Conservation (phyloP, 1,139 yeast genomes). For the Sugiyamaella novakii region DNA sequence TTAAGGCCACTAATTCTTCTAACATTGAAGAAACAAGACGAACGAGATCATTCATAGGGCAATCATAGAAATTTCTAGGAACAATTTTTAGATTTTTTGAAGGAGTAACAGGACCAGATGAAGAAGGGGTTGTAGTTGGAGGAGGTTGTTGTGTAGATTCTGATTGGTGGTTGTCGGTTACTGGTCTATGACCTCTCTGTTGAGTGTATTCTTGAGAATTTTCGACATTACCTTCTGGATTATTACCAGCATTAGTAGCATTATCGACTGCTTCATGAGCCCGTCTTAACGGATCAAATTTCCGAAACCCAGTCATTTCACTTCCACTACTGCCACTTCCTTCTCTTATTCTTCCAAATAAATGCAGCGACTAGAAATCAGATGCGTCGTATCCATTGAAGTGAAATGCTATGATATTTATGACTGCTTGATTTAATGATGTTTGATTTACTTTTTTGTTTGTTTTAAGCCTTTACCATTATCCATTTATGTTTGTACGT, state of each 20-base stretch:
- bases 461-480: no score
- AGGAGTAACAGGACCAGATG: slow-evolving; percentile 14
- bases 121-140: slow-evolving; percentile 1
- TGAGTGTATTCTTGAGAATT: background rate
- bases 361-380: slow-evolving; percentile 1
- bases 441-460: no score
- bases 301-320: background rate
- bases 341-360: slow-evolving; percentile 1
- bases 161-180: background rate
- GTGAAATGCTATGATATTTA: no score
- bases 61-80: slow-evolving; percentile 63
- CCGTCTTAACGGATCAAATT: no score
- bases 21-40: slow-evolving; percentile 78
- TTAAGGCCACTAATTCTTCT: slow-evolving; percentile 64
- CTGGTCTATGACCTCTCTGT: background rate
- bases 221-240: background rate
- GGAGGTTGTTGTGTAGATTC: background rate
- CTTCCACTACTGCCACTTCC: background rate
- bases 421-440: no score
- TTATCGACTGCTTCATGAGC: no score
- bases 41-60: slow-evolving; percentile 71
- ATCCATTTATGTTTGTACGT: no score
- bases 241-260: no score
- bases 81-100: slow-evolving; percentile 39
- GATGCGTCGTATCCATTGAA: slow-evolving; percentile 5